These are phyloP conservation scores for Pseudopithomyces maydicus DNA, from an alignment of 2,329 filamentous ascomycete species.

Conservation along the genomic window DNA sequence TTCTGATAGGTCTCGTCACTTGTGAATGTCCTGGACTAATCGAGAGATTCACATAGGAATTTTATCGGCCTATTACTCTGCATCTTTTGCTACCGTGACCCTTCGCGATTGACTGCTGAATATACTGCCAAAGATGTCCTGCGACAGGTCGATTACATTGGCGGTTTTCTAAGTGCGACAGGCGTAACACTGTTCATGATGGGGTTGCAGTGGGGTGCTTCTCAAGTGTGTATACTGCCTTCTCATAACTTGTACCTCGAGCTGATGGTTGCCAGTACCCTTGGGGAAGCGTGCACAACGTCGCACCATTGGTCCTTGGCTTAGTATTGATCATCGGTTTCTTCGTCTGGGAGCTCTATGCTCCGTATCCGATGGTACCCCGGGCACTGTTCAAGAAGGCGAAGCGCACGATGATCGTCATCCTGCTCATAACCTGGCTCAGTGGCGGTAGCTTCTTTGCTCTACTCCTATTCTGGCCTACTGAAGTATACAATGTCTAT, in stretches of 20 bases:
- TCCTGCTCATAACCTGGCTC: conserved; percentile 41
- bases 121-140: conserved; percentile 40
- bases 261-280: conserved; percentile 53
- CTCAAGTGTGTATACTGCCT: conserved; percentile 28
- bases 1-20: neutral
- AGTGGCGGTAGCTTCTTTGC: conserved; percentile 43
- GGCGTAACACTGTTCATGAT: conserved; percentile 46
- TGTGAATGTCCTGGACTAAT: neutral
- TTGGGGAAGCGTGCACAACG: conserved; percentile 62
- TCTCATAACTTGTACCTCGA: neutral
- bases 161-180: conserved; percentile 33
- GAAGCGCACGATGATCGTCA: conserved; percentile 36
- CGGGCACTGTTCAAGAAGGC: conserved; percentile 34
- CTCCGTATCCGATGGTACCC: conserved; percentile 53
- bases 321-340: conserved; percentile 54
- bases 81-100: conserved; percentile 51
- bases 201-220: conserved; percentile 42
- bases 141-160: conserved; percentile 38
- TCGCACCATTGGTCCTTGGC: conserved; percentile 61
- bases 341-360: conserved; percentile 54
- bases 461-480: conserved; percentile 43
- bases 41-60: conserved; percentile 20
- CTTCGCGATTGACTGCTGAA: conserved; percentile 44
- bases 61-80: conserved; percentile 58
- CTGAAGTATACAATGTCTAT: conserved; percentile 40